phyloP scores from a whole-genome alignment of 331 rosid genomes.

The Cucumis variabilis region DNA sequence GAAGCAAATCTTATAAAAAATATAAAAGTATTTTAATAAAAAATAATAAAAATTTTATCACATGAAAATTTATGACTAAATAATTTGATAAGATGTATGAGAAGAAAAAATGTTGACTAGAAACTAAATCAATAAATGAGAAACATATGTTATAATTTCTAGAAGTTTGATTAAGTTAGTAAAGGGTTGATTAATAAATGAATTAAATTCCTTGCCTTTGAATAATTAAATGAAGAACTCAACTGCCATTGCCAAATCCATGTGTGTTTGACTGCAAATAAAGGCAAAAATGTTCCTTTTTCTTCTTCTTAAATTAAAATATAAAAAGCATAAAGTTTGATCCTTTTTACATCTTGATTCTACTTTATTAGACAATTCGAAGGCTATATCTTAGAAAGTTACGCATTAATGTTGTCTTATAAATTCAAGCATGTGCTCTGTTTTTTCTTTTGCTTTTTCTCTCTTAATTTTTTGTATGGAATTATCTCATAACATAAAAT shows the following conservation, averaged over 20 bases:
- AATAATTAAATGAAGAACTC: not conserved
- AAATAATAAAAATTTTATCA: too few relatives aligned
- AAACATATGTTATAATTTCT: not conserved
- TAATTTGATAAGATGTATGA: too few relatives aligned
- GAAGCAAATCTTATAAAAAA: too few relatives aligned
- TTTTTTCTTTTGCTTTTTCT: too few relatives aligned
- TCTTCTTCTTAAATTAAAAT: not conserved
- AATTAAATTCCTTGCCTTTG: not conserved
- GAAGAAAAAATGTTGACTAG: too few relatives aligned
- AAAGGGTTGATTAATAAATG: not conserved
- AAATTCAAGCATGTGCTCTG: not conserved
- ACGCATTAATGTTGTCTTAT: not conserved
- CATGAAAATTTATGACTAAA: too few relatives aligned
- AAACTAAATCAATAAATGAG: not conserved
- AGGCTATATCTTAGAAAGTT: not conserved
- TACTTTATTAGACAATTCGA: not conserved
- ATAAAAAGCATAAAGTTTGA: not conserved
- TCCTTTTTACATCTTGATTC: not conserved
- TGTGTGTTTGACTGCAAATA: conserved; percentile 5
- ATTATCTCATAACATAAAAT: too few relatives aligned
- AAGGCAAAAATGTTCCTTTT: not conserved
- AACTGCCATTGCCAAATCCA: not conserved
- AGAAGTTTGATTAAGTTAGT: conserved; percentile 14
- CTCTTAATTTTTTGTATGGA: too few relatives aligned
- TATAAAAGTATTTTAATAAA: too few relatives aligned